phyloP scores from a whole-genome alignment of 176 grass and related monocot species.

The Dactylis glomerata region DNA sequence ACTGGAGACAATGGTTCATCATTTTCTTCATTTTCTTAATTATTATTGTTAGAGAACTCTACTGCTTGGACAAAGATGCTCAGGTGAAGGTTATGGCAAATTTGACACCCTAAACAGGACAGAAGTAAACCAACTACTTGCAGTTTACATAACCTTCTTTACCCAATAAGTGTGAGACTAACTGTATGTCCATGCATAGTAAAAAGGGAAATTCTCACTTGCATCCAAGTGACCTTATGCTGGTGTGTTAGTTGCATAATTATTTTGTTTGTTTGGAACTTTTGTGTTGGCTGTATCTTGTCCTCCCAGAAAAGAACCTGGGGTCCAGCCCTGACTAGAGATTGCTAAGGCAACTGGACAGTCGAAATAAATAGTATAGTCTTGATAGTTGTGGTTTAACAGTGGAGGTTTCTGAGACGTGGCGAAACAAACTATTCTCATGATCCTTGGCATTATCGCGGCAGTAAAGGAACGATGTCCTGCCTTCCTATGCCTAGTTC shows the following conservation, averaged over 20 bases:
- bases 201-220: neutral
- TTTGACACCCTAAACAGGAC: neutral
- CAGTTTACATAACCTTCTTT: neutral
- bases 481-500: neutral
- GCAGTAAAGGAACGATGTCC: constrained; percentile 24
- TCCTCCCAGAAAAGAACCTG: no score
- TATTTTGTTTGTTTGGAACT: no score
- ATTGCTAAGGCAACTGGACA: neutral
- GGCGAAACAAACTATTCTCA: constrained; percentile 54
- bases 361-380: no score
- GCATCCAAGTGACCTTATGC: no score
- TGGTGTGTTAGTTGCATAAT: no score
- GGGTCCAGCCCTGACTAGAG: neutral
- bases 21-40: neutral
- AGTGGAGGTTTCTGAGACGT: constrained; percentile 66
- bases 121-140: neutral
- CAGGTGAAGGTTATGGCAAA: neutral
- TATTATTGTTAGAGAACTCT: no score
- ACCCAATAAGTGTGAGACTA: neutral
- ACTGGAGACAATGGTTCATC: neutral
- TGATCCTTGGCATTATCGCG: constrained; percentile 48
- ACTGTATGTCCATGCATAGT: neutral
- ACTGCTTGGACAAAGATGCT: neutral
- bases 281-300: no score
- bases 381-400: constrained; percentile 20